Percentiles rank a stretch among this genome's conserved stretches.
Evolutionary conservation across 2,329 filamentous ascomycete genomes (phyloP).

Genomic region (Aspergillus udagawae): DNA sequence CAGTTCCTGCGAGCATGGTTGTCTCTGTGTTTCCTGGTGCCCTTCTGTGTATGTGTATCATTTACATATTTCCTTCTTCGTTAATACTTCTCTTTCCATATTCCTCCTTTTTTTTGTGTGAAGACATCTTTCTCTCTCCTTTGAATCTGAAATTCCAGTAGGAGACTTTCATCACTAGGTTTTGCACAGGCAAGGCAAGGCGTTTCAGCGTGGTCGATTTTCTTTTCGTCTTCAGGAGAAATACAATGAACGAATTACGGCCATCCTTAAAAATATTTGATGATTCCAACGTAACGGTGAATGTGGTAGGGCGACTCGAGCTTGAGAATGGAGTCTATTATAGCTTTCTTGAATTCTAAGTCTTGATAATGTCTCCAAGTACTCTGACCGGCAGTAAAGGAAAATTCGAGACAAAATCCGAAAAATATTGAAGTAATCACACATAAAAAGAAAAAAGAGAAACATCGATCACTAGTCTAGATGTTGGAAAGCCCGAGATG

Average conservation of each 20-base stretch:
- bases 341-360: too few relatives aligned
- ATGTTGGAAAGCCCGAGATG: neutral
- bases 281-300: neutral
- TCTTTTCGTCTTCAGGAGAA: neutral
- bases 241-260: neutral
- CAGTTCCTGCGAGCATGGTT: neutral
- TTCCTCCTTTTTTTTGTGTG: neutral
- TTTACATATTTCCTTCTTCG: neutral
- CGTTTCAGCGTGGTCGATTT: neutral
- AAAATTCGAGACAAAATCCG: neutral
- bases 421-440: neutral
- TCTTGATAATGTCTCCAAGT: too few relatives aligned
- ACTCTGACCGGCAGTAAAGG: neutral
- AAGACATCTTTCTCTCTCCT: neutral
- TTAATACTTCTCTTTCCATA: neutral
- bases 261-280: neutral
- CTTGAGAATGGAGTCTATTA: neutral
- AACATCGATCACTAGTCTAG: neutral
- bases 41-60: neutral
- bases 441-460: neutral
- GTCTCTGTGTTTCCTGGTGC: neutral
- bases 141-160: neutral
- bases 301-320: neutral
- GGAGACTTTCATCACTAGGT: too few relatives aligned
- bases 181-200: neutral